Percentiles rank a stretch among this genome's conserved stretches.
Conservation (phyloP, 768 basidiomycete species). For the Pleurotus tuber-regium region DNA sequence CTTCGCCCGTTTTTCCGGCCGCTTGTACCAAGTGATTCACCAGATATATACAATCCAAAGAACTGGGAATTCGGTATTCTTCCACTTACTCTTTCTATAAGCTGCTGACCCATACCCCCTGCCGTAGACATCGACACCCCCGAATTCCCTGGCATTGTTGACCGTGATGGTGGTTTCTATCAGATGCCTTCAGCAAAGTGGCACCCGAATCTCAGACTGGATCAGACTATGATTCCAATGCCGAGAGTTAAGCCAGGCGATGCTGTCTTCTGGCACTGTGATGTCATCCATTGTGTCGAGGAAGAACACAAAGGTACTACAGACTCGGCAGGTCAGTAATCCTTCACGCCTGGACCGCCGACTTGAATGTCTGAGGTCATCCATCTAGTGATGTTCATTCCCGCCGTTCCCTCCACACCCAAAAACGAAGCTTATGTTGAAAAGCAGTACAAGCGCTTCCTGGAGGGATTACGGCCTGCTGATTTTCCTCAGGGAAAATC, state of each 20-base stretch:
- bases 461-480: conserved; percentile 63
- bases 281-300: conserved; percentile 50
- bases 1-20: conserved; percentile 76
- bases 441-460: conserved; percentile 61
- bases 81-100: background rate
- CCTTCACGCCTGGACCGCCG: background rate
- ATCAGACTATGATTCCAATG: conserved; percentile 64
- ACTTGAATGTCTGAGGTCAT: background rate
- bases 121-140: conserved; percentile 21
- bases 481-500: conserved; percentile 58
- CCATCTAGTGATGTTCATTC: conserved; percentile 70
- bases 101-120: background rate
- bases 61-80: conserved; percentile 55
- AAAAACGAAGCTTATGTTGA: conserved; percentile 59
- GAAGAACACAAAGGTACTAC: conserved; percentile 47
- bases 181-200: conserved; percentile 48
- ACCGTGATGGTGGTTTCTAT: conserved; percentile 33
- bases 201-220: conserved; percentile 68
- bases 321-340: conserved; percentile 37
- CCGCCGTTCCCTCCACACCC: conserved; percentile 64
- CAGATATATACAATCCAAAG: conserved; percentile 43
- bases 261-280: conserved; percentile 77
- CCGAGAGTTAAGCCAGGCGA: conserved; percentile 76
- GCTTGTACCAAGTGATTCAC: conserved; percentile 33
- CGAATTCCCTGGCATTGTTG: conserved; percentile 52